A percentile compares a stretch with the other conserved stretches of the same genome.
Conservation (phyloP, 2,329 filamentous ascomycete species). For the Colletotrichum paranaense region DNA sequence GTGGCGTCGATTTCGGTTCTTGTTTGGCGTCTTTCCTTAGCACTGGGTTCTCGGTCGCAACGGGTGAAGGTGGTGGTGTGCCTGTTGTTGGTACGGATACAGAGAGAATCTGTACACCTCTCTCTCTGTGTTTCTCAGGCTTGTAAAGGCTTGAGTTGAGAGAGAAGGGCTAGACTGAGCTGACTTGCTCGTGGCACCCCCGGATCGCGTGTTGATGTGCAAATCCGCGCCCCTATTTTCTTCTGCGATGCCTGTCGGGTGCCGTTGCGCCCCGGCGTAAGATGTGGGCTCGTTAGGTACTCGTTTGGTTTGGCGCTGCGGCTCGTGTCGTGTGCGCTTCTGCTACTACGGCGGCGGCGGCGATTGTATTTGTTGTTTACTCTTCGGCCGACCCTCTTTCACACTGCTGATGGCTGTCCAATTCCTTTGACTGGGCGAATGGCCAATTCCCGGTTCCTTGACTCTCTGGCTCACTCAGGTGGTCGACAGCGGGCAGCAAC, state of each 20-base stretch:
- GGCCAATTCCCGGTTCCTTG: not conserved
- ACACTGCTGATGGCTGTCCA: not conserved
- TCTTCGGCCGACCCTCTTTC: not conserved
- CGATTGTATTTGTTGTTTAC: slow-evolving; percentile 6
- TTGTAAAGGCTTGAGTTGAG: not conserved
- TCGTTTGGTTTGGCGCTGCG: slow-evolving; percentile 7
- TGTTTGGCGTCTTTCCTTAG: slow-evolving; percentile 10
- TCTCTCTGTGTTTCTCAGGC: not conserved
- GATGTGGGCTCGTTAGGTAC: not conserved
- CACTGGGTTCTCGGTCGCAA: not conserved
- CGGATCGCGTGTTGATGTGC: slow-evolving; percentile 23
- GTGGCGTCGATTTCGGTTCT: slow-evolving; percentile 30
- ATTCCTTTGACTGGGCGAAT: not conserved
- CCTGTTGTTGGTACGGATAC: not conserved
- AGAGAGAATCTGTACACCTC: not conserved
- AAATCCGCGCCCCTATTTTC: slow-evolving; percentile 27
- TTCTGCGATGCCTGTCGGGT: not conserved
- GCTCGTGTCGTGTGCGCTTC: slow-evolving; percentile 9
- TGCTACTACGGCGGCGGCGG: not conserved
- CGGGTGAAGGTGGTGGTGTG: not conserved
- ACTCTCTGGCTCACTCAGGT: not conserved
- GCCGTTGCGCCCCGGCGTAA: not conserved
- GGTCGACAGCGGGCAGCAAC: slow-evolving; percentile 21
- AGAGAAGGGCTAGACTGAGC: not conserved
- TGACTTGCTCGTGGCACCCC: slow-evolving; percentile 11